Evolutionary conservation across 495 filamentous ascomycete species (phyloP).

Genomic region (Hyphodiscus hymeniophilus): DNA sequence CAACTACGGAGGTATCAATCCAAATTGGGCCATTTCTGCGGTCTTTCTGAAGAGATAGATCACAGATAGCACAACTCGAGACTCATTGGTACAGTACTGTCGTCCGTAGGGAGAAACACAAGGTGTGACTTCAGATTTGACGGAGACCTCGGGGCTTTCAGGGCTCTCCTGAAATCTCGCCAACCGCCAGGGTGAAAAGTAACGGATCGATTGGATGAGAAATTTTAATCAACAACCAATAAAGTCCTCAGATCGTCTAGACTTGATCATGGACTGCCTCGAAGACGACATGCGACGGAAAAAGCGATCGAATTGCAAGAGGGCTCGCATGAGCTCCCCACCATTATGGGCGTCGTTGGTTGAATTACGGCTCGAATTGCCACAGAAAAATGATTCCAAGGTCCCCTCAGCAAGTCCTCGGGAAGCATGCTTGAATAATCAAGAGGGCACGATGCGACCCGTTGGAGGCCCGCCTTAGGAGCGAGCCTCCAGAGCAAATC

Average conservation of each 20-base stretch:
- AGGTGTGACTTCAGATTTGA: neutral
- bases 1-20: too few relatives aligned
- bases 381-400: neutral
- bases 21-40: neutral
- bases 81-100: slow-evolving; percentile 1
- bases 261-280: slow-evolving; percentile 3
- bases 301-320: slow-evolving; percentile 3
- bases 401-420: neutral
- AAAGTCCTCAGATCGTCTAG: slow-evolving; percentile 2
- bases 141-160: neutral
- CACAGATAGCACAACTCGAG: neutral
- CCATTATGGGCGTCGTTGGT: neutral
- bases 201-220: slow-evolving; percentile 17
- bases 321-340: neutral
- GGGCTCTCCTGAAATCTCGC: slow-evolving; percentile 6
- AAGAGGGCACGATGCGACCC: slow-evolving; percentile 17
- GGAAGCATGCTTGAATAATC: neutral
- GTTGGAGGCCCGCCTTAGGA: slow-evolving; percentile 9
- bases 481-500: slow-evolving; percentile 7
- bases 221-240: slow-evolving; percentile 13
- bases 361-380: slow-evolving; percentile 1
- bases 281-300: neutral
- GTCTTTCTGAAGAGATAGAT: neutral
- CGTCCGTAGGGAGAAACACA: slow-evolving; percentile 17
- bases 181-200: slow-evolving; percentile 11